A percentile compares a stretch with the other conserved stretches of the same genome.
These are phyloP conservation scores for Aquilaria malaccensis DNA, from an alignment of 345 rosid species.

Conservation along the genomic window DNA sequence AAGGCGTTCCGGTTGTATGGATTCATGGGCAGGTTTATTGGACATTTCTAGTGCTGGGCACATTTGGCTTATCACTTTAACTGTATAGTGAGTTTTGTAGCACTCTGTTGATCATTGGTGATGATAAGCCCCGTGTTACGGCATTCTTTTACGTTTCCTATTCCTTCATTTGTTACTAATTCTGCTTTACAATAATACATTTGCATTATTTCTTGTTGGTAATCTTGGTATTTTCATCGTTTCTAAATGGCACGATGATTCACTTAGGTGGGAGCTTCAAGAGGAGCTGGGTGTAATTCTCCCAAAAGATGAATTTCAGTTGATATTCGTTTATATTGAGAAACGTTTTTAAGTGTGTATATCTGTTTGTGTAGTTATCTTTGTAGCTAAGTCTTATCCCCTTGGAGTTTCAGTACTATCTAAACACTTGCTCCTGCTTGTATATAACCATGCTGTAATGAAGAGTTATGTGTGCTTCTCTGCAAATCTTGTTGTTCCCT, in stretches of 20 bases:
- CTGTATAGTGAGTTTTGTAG: conserved; percentile 47
- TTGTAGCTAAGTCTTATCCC: no score
- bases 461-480: conserved; percentile 75
- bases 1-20: conserved; percentile 69
- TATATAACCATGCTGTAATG: conserved; percentile 16
- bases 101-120: no score
- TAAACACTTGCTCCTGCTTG: no score
- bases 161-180: no score
- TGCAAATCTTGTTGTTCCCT: conserved; percentile 29
- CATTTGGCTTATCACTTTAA: conserved; percentile 68
- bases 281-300: conserved; percentile 83
- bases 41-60: conserved; percentile 98
- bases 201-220: background rate
- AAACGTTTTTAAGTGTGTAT: no score
- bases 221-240: background rate
- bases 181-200: no score
- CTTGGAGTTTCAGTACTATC: no score
- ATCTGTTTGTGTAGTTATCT: no score
- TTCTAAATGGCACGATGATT: background rate
- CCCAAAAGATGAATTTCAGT: conserved; percentile 87
- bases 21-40: conserved; percentile 86
- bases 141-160: no score
- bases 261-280: conserved; percentile 77
- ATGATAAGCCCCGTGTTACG: no score
- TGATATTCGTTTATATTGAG: conserved; percentile 37